Evolutionary conservation across 169 alveolate genomes (phyloP), one percentile per base, ranked within the genome.

Genomic region (Plasmodium gaboni): DNA sequence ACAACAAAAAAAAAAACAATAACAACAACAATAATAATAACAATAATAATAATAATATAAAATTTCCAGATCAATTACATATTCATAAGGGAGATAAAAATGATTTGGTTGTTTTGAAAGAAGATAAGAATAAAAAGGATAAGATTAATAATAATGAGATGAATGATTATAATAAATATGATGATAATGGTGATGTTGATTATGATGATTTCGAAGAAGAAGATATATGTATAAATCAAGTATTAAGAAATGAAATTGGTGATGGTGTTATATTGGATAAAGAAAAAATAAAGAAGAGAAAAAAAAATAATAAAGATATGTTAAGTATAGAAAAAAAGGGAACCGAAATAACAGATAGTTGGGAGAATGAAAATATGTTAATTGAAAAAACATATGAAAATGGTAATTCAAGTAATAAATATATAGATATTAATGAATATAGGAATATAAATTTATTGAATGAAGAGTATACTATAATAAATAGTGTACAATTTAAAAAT

Each of bases 401-500:
- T 32, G 50, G 65, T 46, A 71, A 57, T 46, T 46, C 15, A 48
- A 51, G 22, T 26, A 76, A 17, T 17, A 72, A 83, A 44, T 38
- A 24, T 60, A 68, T 68, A 0, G 85, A 68, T 71, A n/a, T 38
- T 8, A 69, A 68, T 55, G 85, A 83, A 32, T 13, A 83, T 60
- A 68, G 57, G 59, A 68, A 83, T 32, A 51, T 68, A 9, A 46
- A 83, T n/a, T 46, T 83, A n/a, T 4, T 83, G 12, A 61, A 83
- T n/a, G 91, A 83, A 61, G 60, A 83, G 44, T 83, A 83, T 46
- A 83, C 91, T 15, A 83, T 83, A 32, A 83, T 83, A 51, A 74
- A 73, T 55, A 74, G 91, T 51, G 88, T 78, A 24, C 91, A 67
- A 38, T 91, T 91, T 53, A 92, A 80, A 53, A 74, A 85, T 28